Evolutionary conservation across 2,329 filamentous ascomycete genomes (phyloP), one percentile per base, ranked within the genome.

Genomic region (Daldinia sp.): DNA sequence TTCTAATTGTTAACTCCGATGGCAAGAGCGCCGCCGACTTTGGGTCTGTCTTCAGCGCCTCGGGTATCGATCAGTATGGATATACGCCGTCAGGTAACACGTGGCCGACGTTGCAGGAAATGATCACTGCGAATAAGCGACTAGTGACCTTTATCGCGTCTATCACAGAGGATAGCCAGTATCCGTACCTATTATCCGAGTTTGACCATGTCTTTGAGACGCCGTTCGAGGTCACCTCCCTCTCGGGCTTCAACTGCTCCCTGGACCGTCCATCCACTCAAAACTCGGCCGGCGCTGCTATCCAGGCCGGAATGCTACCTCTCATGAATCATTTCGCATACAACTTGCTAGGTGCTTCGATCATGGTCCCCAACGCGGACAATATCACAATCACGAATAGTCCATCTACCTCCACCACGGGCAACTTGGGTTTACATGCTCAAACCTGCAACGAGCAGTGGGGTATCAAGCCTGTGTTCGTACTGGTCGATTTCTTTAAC

Each of bases 291-390:
- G 75, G 85, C 15, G 74, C 82, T 1, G 92, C 90, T 1, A 76
- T 92, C 28, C 76, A 82, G 0, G 83, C 84, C 1, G 87, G 87
- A 72, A 85, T 88, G 73, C 85, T 96, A 78, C 88, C 92, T 28
- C 82, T 96, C 9, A 85, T 93, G 82, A 96, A 96, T 83, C 93
- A 96, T 81, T 95, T 96, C 82, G 85, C 91, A 60, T 90, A 94
- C 82, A 81, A 84, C 64, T 80, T 77, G 4, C 76, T 89, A 23
- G 77, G 82, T n/a, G 79, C 85, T 3, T 83, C 83, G 66, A 87
- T 93, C 74, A 80, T 87, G 70, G 82, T 88, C 44, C 91, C 91
- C 1, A 87, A 91, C 72, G 82, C 86, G n/a, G 83, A 81, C 69
- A 83, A 86, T 73, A 86, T 92, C 70, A 80, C 81, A 7, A 86